Evolutionary conservation across 108 stramenopile genomes (phyloP), one percentile per base, ranked within the genome.

Genomic region (Cyclotella choctawhatcheeana): DNA sequence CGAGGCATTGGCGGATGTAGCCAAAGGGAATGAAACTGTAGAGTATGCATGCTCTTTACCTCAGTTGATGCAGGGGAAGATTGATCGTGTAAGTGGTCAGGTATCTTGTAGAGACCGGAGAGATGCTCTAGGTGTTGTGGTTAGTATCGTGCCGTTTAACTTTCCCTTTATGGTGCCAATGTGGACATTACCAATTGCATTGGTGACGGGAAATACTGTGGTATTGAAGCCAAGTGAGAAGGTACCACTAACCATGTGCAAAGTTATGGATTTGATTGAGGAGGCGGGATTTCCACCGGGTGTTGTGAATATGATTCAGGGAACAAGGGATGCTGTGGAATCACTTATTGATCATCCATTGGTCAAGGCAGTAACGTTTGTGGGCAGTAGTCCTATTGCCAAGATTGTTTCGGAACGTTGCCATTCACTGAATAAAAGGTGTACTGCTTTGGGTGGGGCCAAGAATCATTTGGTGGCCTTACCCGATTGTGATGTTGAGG

Each of bases 1-100:
- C 24, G 99, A 99, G 77, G 98, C 97, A 6, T 45, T 92, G 68
- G 97, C 96, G 29, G 96, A 96, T 67, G 94, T 97, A 33, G 96
- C 98, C 72, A 99, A 99, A 75, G 98, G 97, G 4, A 97, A 97
- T 51, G 98, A 99, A 76, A 99, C 98, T 30, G 96, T 99, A 43
- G 98, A 99, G 78, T 99, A 95, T 78, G 97, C 98, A 10, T 97
- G 96, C 48, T 83, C 84, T 0, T 70, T 97, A 72, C 98, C 98
- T 1, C 97, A 97, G 64, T 67, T 97, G 35, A 90, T 89, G 32
- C 89, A 91, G 78, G 97, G 95, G 2, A 85, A 77, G 29, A 82
- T 58, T 53, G 73, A 94, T 51, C 37, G 69, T 43, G 97, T 99
- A 7, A 89, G 88, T 47, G 62, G 84, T n/a, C 82, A 82, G 31